Evolutionary conservation across 106 monocot species (phyloP).

Genomic region (Xerophyta viscosa): DNA sequence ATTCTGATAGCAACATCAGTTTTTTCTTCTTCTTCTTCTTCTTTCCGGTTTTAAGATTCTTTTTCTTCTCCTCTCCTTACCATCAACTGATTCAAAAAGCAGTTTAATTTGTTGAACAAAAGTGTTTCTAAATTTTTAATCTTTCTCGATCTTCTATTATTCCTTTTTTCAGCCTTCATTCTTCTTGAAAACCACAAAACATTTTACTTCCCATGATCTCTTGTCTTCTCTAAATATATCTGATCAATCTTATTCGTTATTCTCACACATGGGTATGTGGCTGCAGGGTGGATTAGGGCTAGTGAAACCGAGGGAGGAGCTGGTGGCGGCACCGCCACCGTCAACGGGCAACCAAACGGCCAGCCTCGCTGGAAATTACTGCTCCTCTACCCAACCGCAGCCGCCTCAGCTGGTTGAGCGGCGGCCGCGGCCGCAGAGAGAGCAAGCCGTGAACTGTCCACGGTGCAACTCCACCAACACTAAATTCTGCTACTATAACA

Average conservation of each 20-base stretch:
- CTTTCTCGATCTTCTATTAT: background rate
- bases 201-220: background rate
- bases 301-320: background rate
- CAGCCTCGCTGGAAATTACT: background rate
- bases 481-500: constrained; percentile 3
- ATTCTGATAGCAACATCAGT: too few relatives aligned
- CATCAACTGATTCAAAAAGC: too few relatives aligned
- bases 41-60: too few relatives aligned
- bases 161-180: background rate
- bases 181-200: constrained; percentile 4
- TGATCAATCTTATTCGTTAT: too few relatives aligned
- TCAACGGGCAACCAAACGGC: background rate
- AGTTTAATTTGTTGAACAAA: background rate
- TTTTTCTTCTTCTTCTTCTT: too few relatives aligned
- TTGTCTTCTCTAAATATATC: background rate
- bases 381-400: background rate
- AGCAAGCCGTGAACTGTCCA: constrained; percentile 1
- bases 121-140: background rate
- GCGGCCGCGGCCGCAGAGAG: background rate
- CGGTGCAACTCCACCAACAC: background rate
- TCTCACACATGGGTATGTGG: background rate
- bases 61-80: too few relatives aligned
- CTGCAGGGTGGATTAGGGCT: constrained; percentile 1
- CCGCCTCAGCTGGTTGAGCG: background rate
- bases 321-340: background rate